A percentile compares a stretch with the other conserved stretches of the same genome.
These are phyloP conservation scores for Pisolithus albus DNA, from an alignment of 768 basidiomycete species.

Conservation along the genomic window DNA sequence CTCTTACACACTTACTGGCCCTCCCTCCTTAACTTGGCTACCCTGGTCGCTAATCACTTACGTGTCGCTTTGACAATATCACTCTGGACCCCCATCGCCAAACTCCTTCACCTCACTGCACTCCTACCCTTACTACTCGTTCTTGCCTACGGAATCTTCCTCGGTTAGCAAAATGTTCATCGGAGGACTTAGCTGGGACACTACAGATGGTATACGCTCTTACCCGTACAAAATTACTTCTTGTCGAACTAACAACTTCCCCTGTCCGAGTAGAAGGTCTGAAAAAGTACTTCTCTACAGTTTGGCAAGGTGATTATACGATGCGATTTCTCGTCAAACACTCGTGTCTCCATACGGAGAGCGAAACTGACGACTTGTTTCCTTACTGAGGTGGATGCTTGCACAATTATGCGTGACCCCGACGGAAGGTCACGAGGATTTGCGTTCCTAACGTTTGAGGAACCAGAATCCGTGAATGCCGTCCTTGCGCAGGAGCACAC, in stretches of 20 bases:
- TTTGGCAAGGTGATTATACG: slow-evolving; percentile 58
- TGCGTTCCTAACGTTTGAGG: slow-evolving; percentile 78
- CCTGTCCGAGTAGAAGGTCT: slow-evolving; percentile 44
- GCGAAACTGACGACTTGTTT: slow-evolving; percentile 7
- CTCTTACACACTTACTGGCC: slow-evolving; percentile 18
- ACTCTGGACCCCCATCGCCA: slow-evolving; percentile 28
- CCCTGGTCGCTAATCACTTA: slow-evolving; percentile 29
- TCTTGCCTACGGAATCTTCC: slow-evolving; percentile 13
- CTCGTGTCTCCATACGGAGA: not conserved
- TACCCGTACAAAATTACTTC: slow-evolving; percentile 18
- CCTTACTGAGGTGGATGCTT: slow-evolving; percentile 57
- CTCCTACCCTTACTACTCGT: slow-evolving; percentile 19
- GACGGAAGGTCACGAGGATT: slow-evolving; percentile 73
- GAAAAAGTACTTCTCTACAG: slow-evolving; percentile 67
- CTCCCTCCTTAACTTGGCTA: slow-evolving; percentile 18
- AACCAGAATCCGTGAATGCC: slow-evolving; percentile 51
- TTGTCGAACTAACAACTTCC: slow-evolving; percentile 21
- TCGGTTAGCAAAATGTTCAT: slow-evolving; percentile 81
- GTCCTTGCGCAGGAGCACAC: slow-evolving; percentile 64
- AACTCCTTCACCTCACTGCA: slow-evolving; percentile 15
- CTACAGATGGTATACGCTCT: slow-evolving; percentile 69
- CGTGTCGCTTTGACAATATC: slow-evolving; percentile 30
- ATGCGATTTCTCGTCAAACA: not conserved
- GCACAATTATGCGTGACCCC: slow-evolving; percentile 81
- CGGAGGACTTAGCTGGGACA: slow-evolving; percentile 88